phyloP scores from a whole-genome alignment of 2,329 filamentous ascomycete genomes.

The Arthrinium puccinioides region DNA sequence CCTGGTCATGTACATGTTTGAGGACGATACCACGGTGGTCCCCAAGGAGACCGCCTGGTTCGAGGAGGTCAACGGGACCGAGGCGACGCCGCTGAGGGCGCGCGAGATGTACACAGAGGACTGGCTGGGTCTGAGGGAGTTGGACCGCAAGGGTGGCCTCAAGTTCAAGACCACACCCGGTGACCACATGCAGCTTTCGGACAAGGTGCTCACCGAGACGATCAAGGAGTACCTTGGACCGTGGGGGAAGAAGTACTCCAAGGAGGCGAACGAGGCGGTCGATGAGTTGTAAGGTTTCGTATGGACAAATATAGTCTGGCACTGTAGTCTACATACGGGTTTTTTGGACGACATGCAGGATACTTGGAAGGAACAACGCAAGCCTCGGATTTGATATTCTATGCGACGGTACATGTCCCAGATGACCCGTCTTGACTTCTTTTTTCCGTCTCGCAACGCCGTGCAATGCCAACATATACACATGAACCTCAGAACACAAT shows the following conservation, averaged over 20 bases:
- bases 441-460: slow-evolving; percentile 6
- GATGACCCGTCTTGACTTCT: slow-evolving; percentile 1
- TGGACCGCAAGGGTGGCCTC: slow-evolving; percentile 75
- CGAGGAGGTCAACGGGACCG: slow-evolving; percentile 69
- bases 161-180: slow-evolving; percentile 68
- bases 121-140: slow-evolving; percentile 76
- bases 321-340: not conserved
- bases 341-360: too few species aligned
- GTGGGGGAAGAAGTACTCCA: slow-evolving; percentile 28
- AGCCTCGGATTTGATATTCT: slow-evolving; percentile 1
- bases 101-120: slow-evolving; percentile 77
- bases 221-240: slow-evolving; percentile 63
- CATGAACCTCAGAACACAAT: too few species aligned
- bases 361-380: not conserved
- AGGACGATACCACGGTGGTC: slow-evolving; percentile 75
- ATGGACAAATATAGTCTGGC: not conserved
- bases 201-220: slow-evolving; percentile 56
- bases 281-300: slow-evolving; percentile 28
- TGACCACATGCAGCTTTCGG: slow-evolving; percentile 73
- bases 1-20: slow-evolving; percentile 86
- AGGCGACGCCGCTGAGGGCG: slow-evolving; percentile 60
- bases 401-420: not conserved
- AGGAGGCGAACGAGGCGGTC: slow-evolving; percentile 12
- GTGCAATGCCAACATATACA: slow-evolving; percentile 6
- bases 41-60: slow-evolving; percentile 93